Percentiles rank a stretch among this genome's conserved stretches.
phyloP scores from a whole-genome alignment of 345 rosid genomes.

The Aegle marmelos region DNA sequence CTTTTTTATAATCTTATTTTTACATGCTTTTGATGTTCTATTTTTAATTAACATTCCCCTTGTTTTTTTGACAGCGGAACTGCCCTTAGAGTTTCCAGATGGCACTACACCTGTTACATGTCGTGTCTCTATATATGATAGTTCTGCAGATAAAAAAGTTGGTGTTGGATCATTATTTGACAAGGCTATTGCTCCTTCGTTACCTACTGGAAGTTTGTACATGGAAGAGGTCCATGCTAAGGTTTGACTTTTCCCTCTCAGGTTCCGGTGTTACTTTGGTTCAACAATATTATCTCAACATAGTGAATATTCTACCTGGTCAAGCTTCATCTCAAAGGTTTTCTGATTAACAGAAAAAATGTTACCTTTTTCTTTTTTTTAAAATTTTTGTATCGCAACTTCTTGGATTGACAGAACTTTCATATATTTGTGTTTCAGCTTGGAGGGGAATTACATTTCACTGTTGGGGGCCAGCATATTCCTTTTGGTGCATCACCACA shows the following conservation, averaged over 20 bases:
- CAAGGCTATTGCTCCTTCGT: conserved; percentile 78
- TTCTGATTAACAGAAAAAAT: background rate
- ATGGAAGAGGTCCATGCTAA: conserved; percentile 94
- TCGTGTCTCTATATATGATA: conserved; percentile 84
- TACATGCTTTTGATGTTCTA: conserved; percentile 3
- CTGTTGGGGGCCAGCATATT: conserved; percentile 85
- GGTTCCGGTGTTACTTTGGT: background rate
- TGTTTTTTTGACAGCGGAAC: conserved; percentile 54
- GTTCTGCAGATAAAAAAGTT: conserved; percentile 79
- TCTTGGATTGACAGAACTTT: background rate
- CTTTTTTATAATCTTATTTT: conserved; percentile 4
- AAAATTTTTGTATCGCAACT: background rate
- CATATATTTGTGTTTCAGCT: conserved; percentile 44
- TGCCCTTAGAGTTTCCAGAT: conserved; percentile 96
- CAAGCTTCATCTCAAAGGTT: background rate
- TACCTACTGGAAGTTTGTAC: conserved; percentile 73
- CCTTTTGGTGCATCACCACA: conserved; percentile 98
- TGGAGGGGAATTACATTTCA: conserved; percentile 75
- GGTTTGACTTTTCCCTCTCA: conserved; percentile 42
- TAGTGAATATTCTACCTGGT: conserved; percentile 10
- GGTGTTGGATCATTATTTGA: conserved; percentile 86
- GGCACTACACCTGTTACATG: conserved; percentile 98
- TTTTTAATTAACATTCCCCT: background rate
- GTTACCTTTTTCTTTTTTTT: background rate
- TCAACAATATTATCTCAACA: background rate